Base-by-base conservation (phyloP, 257 asterid species). In the Echium plantagineum region DNA sequence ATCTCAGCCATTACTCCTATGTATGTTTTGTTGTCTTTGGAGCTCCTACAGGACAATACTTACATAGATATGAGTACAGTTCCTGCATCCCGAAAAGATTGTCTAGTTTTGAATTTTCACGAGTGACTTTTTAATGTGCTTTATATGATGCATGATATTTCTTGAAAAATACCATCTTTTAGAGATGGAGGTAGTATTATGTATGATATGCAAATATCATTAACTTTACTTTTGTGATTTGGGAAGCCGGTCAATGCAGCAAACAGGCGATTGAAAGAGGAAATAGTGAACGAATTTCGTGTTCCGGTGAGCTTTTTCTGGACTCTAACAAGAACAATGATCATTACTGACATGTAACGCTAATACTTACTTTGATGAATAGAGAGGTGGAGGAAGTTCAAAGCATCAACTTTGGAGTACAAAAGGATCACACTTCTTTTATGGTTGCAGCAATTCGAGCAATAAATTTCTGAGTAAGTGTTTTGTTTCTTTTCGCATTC, bases 371-470 rank as follows among this genome's bases (percentile, higher is more conserved):
- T 48, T 69, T 59, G 56, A 76, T 18, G 20, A 64, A 69, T 22
- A 84, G 95, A 78, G 66, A 80, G 67, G 66, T 19, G 89, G 85
- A 48, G 83, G 77, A 61, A 47, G 67, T 57, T 51, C 73, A 68
- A 74, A 77, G 66, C 68, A 69, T 42, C 71, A 74, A 18, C 55
- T 82, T 31, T 87, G 91, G 94, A 71, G 24, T 62, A 66, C 89
- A 1, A 82, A 77, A 46, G 76, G 69, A 20, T 87, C 89, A 4
- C 58, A 60, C 42, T 71, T 69, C 59, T 87, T 75, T 26, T 60
- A 71, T 53, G 83, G 87, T 47, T 87, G 96, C 79, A 77, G 94
- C 63, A 76, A 77, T 49, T 69, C 94, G 59, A 71, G 66, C 80
- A 9, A 62, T 22, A 35, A 66, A 21, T 81, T 85, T 70, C 69